Evolutionary conservation across 108 stramenopile genomes (phyloP), one percentile per base, ranked within the genome.

Genomic region (Nitzschia putrida): DNA sequence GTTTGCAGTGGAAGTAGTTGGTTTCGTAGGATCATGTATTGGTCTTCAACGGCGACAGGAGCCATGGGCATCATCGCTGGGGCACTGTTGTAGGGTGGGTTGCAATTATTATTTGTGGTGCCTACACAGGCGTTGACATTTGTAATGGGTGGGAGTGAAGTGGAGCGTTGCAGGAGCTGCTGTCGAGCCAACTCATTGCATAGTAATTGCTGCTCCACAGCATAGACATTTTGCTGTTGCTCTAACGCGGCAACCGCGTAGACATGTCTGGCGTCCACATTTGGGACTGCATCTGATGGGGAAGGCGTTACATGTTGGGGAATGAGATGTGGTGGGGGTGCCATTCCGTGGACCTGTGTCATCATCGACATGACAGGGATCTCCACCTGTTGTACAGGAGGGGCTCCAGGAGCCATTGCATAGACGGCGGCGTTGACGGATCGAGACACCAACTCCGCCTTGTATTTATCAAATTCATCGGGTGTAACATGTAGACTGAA

Each of bases 401-500:
- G 63, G 37, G 71, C 43, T 20, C 20, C 38, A 10, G 38, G 69
- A 7, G 60, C 52, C 25, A 63, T 66, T 13, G 70, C 11, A 20
- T 26, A 21, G 29, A 4, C 29, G 29, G 29, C 50, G 11, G 68
- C 29, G 39, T 60, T 69, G 54, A 64, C 56, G 23, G 77, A 73
- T 42, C 92, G 90, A n/a, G 86, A 80, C 13, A 84, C 75, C 11
- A 95, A 79, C 65, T 95, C 90, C 1, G 78, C 81, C 49, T 86
- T 78, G 80, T 95, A 95, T 68, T 95, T 91, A 38, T 84, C 72
- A 79, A 91, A 95, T 13, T 90, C 75, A 37, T 95, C 91, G 9
- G 91, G 83, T 21, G 88, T 80, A 0, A 98, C 98, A 68, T 95
- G 88, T 21, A 99, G 78, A 57, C 87, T 89, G 75, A 99, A 99